Conservation (phyloP, 73 alveolate genomes). For the Paramecium sonneborni region DNA sequence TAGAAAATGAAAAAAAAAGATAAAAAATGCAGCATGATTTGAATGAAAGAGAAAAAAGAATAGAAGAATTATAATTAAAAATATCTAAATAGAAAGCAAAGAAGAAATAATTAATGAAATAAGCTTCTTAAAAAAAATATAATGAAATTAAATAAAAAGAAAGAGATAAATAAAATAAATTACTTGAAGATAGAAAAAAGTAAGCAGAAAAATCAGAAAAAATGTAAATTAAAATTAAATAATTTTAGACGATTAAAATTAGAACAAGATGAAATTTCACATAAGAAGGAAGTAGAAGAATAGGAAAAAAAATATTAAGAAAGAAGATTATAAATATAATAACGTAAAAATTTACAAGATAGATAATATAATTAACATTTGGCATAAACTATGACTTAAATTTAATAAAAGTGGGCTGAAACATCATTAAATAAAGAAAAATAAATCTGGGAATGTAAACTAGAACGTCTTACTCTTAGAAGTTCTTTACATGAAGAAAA, state of each 20-base stretch:
- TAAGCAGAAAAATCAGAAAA: slow-evolving; percentile 28
- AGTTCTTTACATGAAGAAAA: background rate
- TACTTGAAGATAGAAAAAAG: background rate
- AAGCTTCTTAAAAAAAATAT: background rate
- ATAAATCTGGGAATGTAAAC: background rate
- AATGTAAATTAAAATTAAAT: background rate
- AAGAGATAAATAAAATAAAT: background rate
- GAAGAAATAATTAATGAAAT: background rate
- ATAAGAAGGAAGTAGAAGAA: background rate
- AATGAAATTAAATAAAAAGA: slow-evolving; percentile 30
- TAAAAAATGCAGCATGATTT: background rate
- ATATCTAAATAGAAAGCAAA: background rate
- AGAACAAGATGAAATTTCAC: background rate
- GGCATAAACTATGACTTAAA: background rate
- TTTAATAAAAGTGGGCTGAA: slow-evolving; percentile 1
- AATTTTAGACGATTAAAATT: background rate
- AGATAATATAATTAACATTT: background rate
- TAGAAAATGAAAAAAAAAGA: slow-evolving; percentile 20
- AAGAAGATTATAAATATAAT: background rate
- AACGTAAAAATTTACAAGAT: background rate
- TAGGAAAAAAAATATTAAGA: slow-evolving; percentile 8
- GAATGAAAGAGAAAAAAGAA: background rate
- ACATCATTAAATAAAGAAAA: background rate
- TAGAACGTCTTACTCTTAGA: background rate
- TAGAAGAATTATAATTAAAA: background rate